Conservation (phyloP, 495 filamentous ascomycete genomes). For the Aspergillus kassunensis region DNA sequence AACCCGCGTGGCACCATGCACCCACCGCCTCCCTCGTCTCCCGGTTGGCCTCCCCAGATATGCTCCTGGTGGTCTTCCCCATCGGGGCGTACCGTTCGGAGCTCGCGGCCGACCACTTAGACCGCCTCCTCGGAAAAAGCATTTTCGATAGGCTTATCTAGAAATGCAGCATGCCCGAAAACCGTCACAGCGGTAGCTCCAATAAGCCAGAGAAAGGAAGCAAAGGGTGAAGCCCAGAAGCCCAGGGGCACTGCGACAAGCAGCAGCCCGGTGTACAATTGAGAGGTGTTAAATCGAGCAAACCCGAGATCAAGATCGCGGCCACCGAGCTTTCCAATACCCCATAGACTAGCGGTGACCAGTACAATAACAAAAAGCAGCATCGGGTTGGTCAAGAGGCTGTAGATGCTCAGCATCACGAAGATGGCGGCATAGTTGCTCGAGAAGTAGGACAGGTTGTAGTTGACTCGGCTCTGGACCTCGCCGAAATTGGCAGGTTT, state of each 20-base stretch:
- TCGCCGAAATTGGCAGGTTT: constrained; percentile 91
- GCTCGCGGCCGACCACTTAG: constrained; percentile 99
- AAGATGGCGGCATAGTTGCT: constrained; percentile 97
- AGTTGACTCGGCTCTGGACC: constrained; percentile 90
- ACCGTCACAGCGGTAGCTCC: constrained; percentile 89
- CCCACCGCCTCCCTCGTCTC: constrained; percentile 54
- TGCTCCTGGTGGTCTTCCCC: constrained; percentile 98
- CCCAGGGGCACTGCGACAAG: constrained; percentile 77
- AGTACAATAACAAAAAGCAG: constrained; percentile 91
- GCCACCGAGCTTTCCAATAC: constrained; percentile 83
- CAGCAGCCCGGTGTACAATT: constrained; percentile 88
- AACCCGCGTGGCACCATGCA: constrained; percentile 50
- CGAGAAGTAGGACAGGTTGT: constrained; percentile 94
- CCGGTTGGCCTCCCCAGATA: constrained; percentile 55
- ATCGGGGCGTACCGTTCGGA: constrained; percentile 91
- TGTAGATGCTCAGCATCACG: constrained; percentile 92
- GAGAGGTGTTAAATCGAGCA: constrained; percentile 78
- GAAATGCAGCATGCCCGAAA: constrained; percentile 87
- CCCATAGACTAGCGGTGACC: constrained; percentile 78
- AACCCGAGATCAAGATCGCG: constrained; percentile 82
- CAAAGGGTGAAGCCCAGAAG: constrained; percentile 74
- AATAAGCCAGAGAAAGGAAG: constrained; percentile 87
- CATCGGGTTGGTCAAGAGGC: constrained; percentile 74
- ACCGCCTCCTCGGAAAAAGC: constrained; percentile 99
- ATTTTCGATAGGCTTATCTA: constrained; percentile 99